Conservation (phyloP, 2,329 filamentous ascomycete species). For the Cordyceps fumosorosea region DNA sequence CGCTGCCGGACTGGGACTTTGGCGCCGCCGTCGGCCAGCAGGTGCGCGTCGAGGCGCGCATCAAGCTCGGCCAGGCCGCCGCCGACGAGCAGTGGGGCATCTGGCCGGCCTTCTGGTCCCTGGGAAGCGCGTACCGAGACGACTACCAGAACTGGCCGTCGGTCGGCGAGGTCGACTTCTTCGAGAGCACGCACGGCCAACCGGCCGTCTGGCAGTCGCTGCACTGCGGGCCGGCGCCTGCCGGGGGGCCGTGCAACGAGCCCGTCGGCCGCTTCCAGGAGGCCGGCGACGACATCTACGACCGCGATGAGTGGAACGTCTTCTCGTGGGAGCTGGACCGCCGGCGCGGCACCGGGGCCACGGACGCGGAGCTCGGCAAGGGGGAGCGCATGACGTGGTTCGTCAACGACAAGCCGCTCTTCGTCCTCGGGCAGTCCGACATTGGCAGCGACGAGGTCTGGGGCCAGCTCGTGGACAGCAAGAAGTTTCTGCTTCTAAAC, state of each 20-base stretch:
- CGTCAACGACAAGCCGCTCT: slow-evolving; percentile 25
- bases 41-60: slow-evolving; percentile 32
- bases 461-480: slow-evolving; percentile 23
- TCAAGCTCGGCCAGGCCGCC: slow-evolving; percentile 29
- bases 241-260: slow-evolving; percentile 37
- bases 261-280: slow-evolving; percentile 26
- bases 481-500: slow-evolving; percentile 32
- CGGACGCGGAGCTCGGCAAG: slow-evolving; percentile 16
- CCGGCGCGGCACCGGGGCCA: slow-evolving; percentile 1
- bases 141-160: slow-evolving; percentile 35
- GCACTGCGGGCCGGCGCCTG: slow-evolving; percentile 33
- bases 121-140: slow-evolving; percentile 32
- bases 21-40: slow-evolving; percentile 25
- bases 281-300: slow-evolving; percentile 16
- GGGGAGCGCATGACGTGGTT: slow-evolving; percentile 30
- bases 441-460: slow-evolving; percentile 25
- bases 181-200: slow-evolving; percentile 37
- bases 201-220: slow-evolving; percentile 28
- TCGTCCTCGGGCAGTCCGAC: slow-evolving; percentile 22
- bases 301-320: slow-evolving; percentile 27
- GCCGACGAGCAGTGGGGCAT: slow-evolving; percentile 29
- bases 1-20: slow-evolving; percentile 28
- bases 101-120: slow-evolving; percentile 42
- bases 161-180: slow-evolving; percentile 38
- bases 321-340: slow-evolving; percentile 29